Conservation (phyloP, 768 basidiomycete genomes). For the Mycena olivaceomarginata region DNA sequence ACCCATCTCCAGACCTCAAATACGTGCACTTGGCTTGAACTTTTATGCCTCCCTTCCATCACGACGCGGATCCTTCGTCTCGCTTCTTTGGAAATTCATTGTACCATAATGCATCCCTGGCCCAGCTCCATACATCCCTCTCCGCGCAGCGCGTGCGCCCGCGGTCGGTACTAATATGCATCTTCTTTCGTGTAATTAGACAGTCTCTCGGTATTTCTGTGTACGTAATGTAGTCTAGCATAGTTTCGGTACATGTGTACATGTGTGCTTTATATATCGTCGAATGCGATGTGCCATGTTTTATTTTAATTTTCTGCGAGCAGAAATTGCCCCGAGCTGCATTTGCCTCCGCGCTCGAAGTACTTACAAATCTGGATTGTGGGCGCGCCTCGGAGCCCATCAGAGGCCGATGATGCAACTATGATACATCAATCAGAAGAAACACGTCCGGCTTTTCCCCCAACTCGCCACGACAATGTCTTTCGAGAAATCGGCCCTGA, state of each 20-base stretch:
- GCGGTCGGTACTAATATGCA: not conserved
- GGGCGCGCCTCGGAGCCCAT: not conserved
- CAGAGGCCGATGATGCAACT: not conserved
- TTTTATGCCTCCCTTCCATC: not conserved
- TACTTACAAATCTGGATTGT: not conserved
- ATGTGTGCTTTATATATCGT: not conserved
- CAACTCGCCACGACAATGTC: conserved; percentile 21
- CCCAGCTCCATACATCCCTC: not conserved
- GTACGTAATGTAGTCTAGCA: not conserved
- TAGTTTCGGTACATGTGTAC: not conserved
- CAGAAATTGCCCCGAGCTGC: no score
- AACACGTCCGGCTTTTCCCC: conserved; percentile 1
- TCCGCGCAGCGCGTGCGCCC: not conserved
- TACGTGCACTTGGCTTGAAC: no score
- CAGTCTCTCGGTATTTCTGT: not conserved
- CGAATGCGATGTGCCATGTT: conserved; percentile 2
- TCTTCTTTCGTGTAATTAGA: conserved; percentile 18
- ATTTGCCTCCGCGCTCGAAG: not conserved
- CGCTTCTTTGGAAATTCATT: not conserved
- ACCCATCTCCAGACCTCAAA: not conserved
- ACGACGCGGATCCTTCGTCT: not conserved
- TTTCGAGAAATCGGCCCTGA: conserved; percentile 45
- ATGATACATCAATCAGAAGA: not conserved
- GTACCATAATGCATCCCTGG: not conserved
- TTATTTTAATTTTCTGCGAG: not conserved